Evolutionary conservation across 352 stramenopile genomes (phyloP), one percentile per base, ranked within the genome.

Genomic region (Pythium dissotocum): DNA sequence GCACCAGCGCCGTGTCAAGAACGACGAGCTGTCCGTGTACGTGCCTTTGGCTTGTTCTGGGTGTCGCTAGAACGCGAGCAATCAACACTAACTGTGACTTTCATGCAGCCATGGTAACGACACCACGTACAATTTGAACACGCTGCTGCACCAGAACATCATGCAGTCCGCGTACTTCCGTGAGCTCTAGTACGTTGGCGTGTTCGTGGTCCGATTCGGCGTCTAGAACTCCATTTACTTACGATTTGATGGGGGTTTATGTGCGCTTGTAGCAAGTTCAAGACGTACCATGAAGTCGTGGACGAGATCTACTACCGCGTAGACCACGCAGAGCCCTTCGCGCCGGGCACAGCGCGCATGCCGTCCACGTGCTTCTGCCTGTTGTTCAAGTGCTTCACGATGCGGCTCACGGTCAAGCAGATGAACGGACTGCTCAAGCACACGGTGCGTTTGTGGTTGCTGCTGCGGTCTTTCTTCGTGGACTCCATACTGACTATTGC

Each of bases 221-320:
- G 28, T 44, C 21, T 40, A 12, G n/a, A 53, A 21, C 18, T 12
- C 6, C 21, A 28, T 18, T 12, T 32, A 30, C 21, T 53, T 5
- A 30, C n/a, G 46, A 53, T 32, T 30, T 44, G 9, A 6, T 44
- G 38, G 38, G 1, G 38, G 1, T 18, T 32, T 30, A 30, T 52
- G 16, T 28, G n/a, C 14, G 8, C 14, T 6, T 53, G n/a, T 53
- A 89, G 81, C 76, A 90, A 91, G 38, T 77, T 93, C 51, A 88
- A 97, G 75, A 98, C 97, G 59, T 98, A 98, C 73, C 97, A 99
- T 71, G 89, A 99, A 80, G 94, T 98, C n/a, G 88, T 97, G 57
- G 91, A 97, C 60, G 92, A 98, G 78, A 97, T 98, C 65, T 96
- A 96, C 71, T 91, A 94, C 73, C 85, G 85, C 33, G 87, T 95